Evolutionary conservation across 2,329 filamentous ascomycete species (phyloP), one percentile per base, ranked within the genome.

Genomic region (Neocatenulostroma microsporum): DNA sequence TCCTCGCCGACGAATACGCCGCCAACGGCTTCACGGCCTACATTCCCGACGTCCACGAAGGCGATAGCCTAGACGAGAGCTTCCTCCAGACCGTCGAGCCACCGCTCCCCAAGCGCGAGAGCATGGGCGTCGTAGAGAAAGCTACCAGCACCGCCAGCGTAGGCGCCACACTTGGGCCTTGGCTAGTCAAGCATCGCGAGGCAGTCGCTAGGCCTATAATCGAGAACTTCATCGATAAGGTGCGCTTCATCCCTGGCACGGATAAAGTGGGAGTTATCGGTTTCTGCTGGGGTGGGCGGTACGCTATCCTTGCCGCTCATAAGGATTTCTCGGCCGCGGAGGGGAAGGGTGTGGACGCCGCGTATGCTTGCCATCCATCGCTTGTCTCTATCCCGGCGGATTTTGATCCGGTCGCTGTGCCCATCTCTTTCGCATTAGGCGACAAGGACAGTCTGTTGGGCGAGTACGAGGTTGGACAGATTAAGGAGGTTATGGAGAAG

Each of bases 1-100:
- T 71, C 3, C 53, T 70, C 11, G 67, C 67, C 10, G 68, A 70
- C 50, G 53, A 63, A 33, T 71, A 69, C 47, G 67, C 68, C 21
- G 58, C 62, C 41, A 57, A 57, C 11, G 62, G 66, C 48, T 69
- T 64, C 46, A 66, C 63, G 33, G 58, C 58, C 44, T 69, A 68
- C 47, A 49, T 70, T 20, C 61, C 67, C 1, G 67, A 70, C 45
- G 50, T 71, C 2, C 60, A 62, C 47, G 36, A 56, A 30, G 59
- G 59, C 37, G 63, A 69, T 47, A 57, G 57, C 8, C 45, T 69
- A 9, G 55, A 59, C 11, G 48, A 60, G 3, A 55, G 56, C 9
- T 65, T 62, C 37, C 52, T 69, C 1, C 52, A 67, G 27, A 59
- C 56, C 39, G 51, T 68, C 21, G 63, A 68, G 48, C 66, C 66